Conservation (phyloP, 495 filamentous ascomycete genomes). For the Penicillium pulvis region DNA sequence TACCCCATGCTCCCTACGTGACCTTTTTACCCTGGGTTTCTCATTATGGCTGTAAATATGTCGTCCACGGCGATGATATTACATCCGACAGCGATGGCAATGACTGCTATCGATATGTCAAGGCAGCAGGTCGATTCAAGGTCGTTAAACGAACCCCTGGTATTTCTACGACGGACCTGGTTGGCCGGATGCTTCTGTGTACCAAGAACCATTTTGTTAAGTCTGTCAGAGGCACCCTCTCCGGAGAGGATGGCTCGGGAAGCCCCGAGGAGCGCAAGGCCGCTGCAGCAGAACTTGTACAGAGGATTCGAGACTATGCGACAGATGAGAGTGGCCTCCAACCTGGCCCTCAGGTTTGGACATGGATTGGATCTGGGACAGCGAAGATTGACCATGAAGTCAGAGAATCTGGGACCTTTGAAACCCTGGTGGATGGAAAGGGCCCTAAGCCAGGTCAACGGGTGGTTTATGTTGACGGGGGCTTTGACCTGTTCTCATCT, state of each 20-base stretch:
- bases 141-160: constrained; percentile 95
- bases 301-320: constrained; percentile 80
- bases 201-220: constrained; percentile 87
- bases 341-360: constrained; percentile 77
- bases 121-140: constrained; percentile 85
- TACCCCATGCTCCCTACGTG: constrained; percentile 91
- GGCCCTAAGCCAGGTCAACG: constrained; percentile 73
- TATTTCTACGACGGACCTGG: constrained; percentile 95
- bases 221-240: constrained; percentile 65
- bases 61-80: constrained; percentile 91
- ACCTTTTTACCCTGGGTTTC: constrained; percentile 91
- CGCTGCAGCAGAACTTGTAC: constrained; percentile 62
- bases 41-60: constrained; percentile 88
- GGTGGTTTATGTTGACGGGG: constrained; percentile 92
- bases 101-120: constrained; percentile 97
- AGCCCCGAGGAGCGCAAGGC: constrained; percentile 63
- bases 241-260: constrained; percentile 71
- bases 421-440: constrained; percentile 64
- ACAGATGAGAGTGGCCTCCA: constrained; percentile 74
- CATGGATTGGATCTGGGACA: constrained; percentile 62
- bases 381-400: constrained; percentile 52
- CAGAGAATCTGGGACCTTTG: constrained; percentile 60
- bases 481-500: constrained; percentile 95
- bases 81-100: constrained; percentile 81
- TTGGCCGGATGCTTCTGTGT: constrained; percentile 94